Percentiles rank a stretch among this genome's conserved stretches.
Conservation (phyloP, 768 basidiomycete genomes). For the Nidula microcarpa region DNA sequence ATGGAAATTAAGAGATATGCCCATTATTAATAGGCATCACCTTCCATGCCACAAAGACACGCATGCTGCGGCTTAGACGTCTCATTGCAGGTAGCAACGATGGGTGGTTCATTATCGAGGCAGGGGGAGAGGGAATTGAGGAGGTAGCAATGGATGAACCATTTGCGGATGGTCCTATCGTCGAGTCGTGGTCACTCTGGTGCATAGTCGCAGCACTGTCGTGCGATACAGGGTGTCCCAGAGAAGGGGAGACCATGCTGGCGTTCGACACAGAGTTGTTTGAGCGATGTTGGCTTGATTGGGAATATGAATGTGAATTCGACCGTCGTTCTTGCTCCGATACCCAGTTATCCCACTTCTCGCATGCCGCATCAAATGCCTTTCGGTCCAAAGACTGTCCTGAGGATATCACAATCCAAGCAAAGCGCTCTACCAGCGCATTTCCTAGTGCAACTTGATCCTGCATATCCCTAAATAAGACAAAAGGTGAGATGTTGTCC, state of each 20-base stretch:
- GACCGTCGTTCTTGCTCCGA: conserved; percentile 22
- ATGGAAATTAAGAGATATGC: background rate
- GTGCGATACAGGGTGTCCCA: no score
- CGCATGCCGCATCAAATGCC: conserved; percentile 53
- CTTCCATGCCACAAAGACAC: conserved; percentile 60
- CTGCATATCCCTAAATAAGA: conserved; percentile 55
- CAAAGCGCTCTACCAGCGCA: conserved; percentile 44
- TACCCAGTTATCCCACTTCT: conserved; percentile 53
- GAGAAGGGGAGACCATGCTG: no score
- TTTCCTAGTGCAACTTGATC: conserved; percentile 48
- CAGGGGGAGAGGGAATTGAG: background rate
- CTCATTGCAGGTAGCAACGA: conserved; percentile 21
- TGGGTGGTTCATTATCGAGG: conserved; percentile 5
- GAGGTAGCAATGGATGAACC: background rate
- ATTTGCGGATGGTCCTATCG: no score
- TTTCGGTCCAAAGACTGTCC: conserved; percentile 47
- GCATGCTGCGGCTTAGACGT: conserved; percentile 50
- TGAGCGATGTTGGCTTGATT: background rate
- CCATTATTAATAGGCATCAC: conserved; percentile 3
- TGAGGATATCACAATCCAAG: conserved; percentile 39
- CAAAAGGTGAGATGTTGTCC: background rate
- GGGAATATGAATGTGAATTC: background rate
- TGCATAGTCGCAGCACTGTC: no score
- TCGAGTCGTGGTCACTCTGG: no score
- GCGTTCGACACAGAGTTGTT: no score